Percentiles rank a stretch among this genome's conserved stretches.
phyloP scores from a whole-genome alignment of 495 filamentous ascomycete genomes.

The Penicillium argentinense region DNA sequence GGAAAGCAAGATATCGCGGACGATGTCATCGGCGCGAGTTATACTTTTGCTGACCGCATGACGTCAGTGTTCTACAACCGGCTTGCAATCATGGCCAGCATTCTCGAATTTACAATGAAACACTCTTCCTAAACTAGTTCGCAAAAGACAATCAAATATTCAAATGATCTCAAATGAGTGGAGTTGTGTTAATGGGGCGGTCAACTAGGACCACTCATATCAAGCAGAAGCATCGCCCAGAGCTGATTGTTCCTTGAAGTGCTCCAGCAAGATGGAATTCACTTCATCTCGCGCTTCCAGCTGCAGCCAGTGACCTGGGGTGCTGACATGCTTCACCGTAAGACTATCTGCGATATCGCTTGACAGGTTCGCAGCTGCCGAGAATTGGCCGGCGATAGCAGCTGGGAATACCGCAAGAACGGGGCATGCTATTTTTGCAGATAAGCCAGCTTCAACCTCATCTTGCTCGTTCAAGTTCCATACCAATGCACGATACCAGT shows the following conservation, averaged over 20 bases:
- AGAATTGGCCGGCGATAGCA: constrained; percentile 7
- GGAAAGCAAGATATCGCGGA: neutral
- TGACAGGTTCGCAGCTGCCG: constrained; percentile 14
- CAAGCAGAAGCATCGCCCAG: too few species aligned
- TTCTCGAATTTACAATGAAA: too few species aligned
- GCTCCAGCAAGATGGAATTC: constrained; percentile 38
- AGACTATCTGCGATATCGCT: constrained; percentile 20
- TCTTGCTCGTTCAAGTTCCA: constrained; percentile 28
- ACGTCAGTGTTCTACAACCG: constrained; percentile 18
- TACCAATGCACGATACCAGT: constrained; percentile 34
- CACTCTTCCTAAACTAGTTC: too few species aligned
- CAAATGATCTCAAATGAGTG: too few species aligned
- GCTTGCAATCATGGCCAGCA: constrained; percentile 1
- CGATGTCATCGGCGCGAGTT: neutral
- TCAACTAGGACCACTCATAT: too few species aligned
- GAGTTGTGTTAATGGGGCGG: too few species aligned
- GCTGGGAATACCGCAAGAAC: constrained; percentile 17
- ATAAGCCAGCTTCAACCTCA: constrained; percentile 13
- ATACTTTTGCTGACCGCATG: constrained; percentile 15
- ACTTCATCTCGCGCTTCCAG: constrained; percentile 37
- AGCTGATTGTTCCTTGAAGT: constrained; percentile 26
- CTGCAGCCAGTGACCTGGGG: constrained; percentile 31
- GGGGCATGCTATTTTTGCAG: constrained; percentile 13
- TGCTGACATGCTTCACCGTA: constrained; percentile 18
- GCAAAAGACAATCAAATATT: too few species aligned